These are phyloP conservation scores for Baeospora myosura DNA, from an alignment of 1,284 basidiomycete genomes.

Conservation along the genomic window DNA sequence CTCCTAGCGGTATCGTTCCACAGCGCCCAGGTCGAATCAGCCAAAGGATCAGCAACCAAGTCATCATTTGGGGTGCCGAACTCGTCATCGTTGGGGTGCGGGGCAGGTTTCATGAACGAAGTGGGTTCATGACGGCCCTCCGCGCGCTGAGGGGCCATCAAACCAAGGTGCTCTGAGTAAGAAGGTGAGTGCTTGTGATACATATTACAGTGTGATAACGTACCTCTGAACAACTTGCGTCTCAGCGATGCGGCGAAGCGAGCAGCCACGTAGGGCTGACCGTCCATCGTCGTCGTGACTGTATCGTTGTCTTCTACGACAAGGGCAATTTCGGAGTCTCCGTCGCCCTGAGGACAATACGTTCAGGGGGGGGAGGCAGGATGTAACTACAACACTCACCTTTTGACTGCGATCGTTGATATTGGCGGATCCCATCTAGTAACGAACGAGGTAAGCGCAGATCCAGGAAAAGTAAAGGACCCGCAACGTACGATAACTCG, in stretches of 20 bases:
- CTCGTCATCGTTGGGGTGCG: conserved; percentile 63
- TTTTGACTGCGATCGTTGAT: conserved; percentile 82
- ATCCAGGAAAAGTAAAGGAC: neutral
- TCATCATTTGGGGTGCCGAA: conserved; percentile 51
- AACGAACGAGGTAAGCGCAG: conserved; percentile 1
- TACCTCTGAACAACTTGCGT: conserved; percentile 69
- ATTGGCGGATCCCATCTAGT: conserved; percentile 81
- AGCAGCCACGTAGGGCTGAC: conserved; percentile 56
- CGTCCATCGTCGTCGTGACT: conserved; percentile 75
- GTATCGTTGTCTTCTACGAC: conserved; percentile 84
- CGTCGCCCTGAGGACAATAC: conserved; percentile 56
- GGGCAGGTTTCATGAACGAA: conserved; percentile 76
- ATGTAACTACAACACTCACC: conserved; percentile 26
- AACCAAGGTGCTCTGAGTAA: conserved; percentile 74
- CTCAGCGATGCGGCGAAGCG: conserved; percentile 76
- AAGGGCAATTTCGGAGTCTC: conserved; percentile 89
- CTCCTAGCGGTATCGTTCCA: conserved; percentile 69
- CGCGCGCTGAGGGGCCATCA: conserved; percentile 59
- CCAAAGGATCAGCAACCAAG: conserved; percentile 75
- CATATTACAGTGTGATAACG: conserved; percentile 10
- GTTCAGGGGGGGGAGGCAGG: neutral
- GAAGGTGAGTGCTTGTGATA: conserved; percentile 1
- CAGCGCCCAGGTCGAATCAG: conserved; percentile 50
- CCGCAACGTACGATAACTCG: conserved; percentile 65
- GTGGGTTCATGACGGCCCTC: conserved; percentile 34